Evolutionary conservation across 164 flowering plant genomes (phyloP).

Genomic region (Aristolochia fimbriata): DNA sequence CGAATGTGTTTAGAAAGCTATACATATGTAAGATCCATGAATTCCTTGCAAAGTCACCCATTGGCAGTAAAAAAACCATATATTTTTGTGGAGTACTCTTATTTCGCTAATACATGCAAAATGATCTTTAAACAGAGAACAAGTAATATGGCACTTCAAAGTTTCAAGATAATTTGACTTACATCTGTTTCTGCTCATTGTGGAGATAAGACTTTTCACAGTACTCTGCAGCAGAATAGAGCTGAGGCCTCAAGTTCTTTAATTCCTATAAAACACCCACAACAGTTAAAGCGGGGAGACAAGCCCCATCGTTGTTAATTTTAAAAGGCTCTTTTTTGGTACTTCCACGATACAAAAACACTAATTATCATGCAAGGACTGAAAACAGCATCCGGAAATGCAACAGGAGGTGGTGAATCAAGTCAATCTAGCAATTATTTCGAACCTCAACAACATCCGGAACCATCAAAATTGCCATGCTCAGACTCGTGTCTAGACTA

Average conservation of each 20-base stretch:
- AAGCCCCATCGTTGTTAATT: not conserved
- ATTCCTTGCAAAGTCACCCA: no score
- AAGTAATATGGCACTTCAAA: no score
- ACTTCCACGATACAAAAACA: not conserved
- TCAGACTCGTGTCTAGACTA: no score
- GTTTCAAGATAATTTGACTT: conserved; percentile 15
- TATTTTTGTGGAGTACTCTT: no score
- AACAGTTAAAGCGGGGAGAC: no score
- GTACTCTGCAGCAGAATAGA: conserved; percentile 96
- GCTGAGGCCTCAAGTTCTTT: conserved; percentile 86
- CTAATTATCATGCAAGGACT: not conserved
- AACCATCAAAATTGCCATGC: not conserved
- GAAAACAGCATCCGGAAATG: not conserved
- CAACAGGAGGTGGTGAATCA: not conserved
- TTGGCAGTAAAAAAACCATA: no score
- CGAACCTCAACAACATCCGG: not conserved
- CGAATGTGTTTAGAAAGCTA: no score
- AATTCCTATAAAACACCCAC: conserved; percentile 52
- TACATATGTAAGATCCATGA: no score
- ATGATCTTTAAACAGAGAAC: not conserved
- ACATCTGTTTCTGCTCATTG: conserved; percentile 92
- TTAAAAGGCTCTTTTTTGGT: not conserved
- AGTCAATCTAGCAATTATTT: not conserved
- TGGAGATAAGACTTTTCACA: conserved; percentile 90
- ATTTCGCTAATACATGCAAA: not conserved